Conservation (phyloP, 208 protist species). For the Acanthamoeba royreba region DNA sequence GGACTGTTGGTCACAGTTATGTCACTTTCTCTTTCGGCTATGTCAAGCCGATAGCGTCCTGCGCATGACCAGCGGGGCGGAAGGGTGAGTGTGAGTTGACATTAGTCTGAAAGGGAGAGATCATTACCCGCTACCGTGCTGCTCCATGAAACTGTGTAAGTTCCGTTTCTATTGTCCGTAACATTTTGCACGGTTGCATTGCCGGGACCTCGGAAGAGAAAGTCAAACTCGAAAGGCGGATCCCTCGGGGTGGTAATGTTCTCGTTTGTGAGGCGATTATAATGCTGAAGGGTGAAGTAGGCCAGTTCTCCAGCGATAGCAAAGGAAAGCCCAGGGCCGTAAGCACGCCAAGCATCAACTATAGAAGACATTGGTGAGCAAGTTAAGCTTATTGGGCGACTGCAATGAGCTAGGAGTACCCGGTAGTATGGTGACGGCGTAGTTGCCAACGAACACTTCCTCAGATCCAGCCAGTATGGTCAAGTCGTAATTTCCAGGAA, state of each 20-base stretch:
- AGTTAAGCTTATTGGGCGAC: not conserved
- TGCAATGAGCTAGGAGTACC: too few species aligned
- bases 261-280: slow-evolving; percentile 11
- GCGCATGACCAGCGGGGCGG: not conserved
- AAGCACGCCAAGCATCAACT: not conserved
- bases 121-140: not conserved
- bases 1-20: not conserved
- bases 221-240: slow-evolving; percentile 25
- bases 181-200: not conserved
- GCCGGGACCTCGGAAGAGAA: slow-evolving; percentile 28
- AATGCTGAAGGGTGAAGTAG: slow-evolving; percentile 16
- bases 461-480: not conserved
- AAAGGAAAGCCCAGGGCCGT: not conserved
- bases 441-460: not conserved
- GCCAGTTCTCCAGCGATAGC: not conserved
- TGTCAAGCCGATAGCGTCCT: slow-evolving; percentile 18
- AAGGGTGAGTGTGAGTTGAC: not conserved
- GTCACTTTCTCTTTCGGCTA: not conserved
- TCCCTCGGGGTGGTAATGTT: not conserved
- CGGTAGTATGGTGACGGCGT: not conserved
- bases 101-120: not conserved
- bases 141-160: not conserved
- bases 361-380: not conserved
- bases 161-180: slow-evolving; percentile 24
- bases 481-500: not conserved